Percentiles rank a stretch among this genome's conserved stretches.
Evolutionary conservation across 2,329 filamentous ascomycete species (phyloP).

Genomic region (Alternaria sp.): DNA sequence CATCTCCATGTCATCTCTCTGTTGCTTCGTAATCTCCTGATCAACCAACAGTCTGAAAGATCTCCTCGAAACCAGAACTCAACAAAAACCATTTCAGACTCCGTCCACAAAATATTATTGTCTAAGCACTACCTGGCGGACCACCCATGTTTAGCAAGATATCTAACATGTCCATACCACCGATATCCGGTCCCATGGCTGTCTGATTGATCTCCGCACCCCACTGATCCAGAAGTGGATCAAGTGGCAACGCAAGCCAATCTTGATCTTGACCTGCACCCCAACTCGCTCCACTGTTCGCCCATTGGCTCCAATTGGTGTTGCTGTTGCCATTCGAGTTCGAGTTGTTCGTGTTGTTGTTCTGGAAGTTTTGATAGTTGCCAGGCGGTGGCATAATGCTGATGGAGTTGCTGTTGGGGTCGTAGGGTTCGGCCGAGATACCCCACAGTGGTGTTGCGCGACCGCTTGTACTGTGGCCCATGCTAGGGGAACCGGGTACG

Average conservation of each 20-base stretch:
- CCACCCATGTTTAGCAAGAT: slow-evolving; percentile 55
- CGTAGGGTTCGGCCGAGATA: slow-evolving; percentile 57
- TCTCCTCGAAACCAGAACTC: neutral
- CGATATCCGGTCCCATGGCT: slow-evolving; percentile 70
- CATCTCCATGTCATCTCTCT: too few species aligned
- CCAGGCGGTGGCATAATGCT: slow-evolving; percentile 60
- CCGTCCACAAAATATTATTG: too few species aligned
- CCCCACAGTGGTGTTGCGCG: slow-evolving; percentile 54
- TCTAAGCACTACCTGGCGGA: slow-evolving; percentile 32
- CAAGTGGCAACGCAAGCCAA: slow-evolving; percentile 69
- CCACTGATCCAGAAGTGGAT: slow-evolving; percentile 66
- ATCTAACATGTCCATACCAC: slow-evolving; percentile 62
- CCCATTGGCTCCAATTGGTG: slow-evolving; percentile 35
- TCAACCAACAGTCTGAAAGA: neutral
- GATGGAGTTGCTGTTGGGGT: slow-evolving; percentile 54
- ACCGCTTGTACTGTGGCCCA: slow-evolving; percentile 41
- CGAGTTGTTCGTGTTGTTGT: slow-evolving; percentile 26
- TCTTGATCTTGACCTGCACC: slow-evolving; percentile 55
- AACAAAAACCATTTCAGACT: neutral
- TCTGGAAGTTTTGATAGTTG: slow-evolving; percentile 26
- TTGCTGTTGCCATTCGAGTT: slow-evolving; percentile 23
- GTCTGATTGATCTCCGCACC: slow-evolving; percentile 66
- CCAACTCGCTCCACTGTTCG: slow-evolving; percentile 28
- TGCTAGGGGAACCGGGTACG: slow-evolving; percentile 38
- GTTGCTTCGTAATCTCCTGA: neutral